A percentile compares a stretch with the other conserved stretches of the same genome.
Conservation (phyloP, 2,329 filamentous ascomycete species). For the Chalaropsis thielavioides region DNA sequence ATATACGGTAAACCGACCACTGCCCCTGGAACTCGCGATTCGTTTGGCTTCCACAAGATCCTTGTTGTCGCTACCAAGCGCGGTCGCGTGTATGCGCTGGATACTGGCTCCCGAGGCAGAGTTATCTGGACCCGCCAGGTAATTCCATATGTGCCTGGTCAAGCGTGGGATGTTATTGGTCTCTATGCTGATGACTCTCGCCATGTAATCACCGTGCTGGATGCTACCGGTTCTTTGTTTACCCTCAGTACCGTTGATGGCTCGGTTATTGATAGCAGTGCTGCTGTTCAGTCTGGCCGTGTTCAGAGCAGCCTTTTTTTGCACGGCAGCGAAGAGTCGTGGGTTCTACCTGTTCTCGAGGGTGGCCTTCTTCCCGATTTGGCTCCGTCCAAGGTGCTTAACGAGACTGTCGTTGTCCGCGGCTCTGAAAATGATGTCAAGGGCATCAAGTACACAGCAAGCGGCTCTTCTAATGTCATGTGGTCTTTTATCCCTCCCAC, state of each 20-base stretch:
- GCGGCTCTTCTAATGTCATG: conserved; percentile 30
- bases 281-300: conserved; percentile 28
- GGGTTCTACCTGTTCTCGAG: conserved; percentile 38
- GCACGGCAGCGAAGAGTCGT: conserved; percentile 37
- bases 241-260: conserved; percentile 41
- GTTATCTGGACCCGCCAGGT: conserved; percentile 63
- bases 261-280: conserved; percentile 31
- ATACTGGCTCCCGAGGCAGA: conserved; percentile 58
- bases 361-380: conserved; percentile 36
- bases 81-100: conserved; percentile 66
- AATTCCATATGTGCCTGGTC: conserved; percentile 38
- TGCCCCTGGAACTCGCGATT: conserved; percentile 41
- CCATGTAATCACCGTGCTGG: conserved; percentile 43
- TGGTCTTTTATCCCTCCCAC: conserved; percentile 62
- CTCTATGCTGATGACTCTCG: conserved; percentile 47
- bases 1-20: conserved; percentile 39
- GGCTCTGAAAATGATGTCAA: conserved; percentile 36
- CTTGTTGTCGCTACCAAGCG: conserved; percentile 65
- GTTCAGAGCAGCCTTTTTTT: conserved; percentile 35
- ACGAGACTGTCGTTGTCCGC: conserved; percentile 41
- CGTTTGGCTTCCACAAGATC: conserved; percentile 80
- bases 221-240: conserved; percentile 46
- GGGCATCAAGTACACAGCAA: conserved; percentile 38
- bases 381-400: conserved; percentile 32
- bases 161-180: conserved; percentile 52